These are phyloP conservation scores for Linderina pennispora DNA, from an alignment of 192 early-diverging fungal genomes.

Conservation along the genomic window DNA sequence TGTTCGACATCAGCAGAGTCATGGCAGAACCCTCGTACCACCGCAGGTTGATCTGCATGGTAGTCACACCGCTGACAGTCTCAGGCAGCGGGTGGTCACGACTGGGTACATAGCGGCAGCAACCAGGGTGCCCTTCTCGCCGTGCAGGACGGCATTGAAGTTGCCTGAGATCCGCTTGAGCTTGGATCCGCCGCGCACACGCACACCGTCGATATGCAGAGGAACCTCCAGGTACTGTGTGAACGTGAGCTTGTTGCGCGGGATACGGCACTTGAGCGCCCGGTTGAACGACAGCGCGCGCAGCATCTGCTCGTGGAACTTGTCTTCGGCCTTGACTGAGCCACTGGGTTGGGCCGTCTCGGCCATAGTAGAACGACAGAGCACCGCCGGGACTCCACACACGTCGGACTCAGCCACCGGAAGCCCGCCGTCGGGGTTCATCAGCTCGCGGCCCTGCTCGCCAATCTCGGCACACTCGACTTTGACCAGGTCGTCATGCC, in stretches of 20 bases:
- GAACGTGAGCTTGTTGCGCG: conserved; percentile 8
- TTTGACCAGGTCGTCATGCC: conserved; percentile 14
- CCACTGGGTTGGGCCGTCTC: conserved; percentile 30
- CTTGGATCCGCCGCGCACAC: not conserved
- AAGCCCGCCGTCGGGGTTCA: not conserved
- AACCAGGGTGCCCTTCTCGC: conserved; percentile 14
- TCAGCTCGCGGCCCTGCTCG: conserved; percentile 5
- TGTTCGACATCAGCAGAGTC: conserved; percentile 34
- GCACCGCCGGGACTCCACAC: conserved; percentile 23
- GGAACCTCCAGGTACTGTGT: conserved; percentile 15
- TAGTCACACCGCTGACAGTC: conserved; percentile 29
- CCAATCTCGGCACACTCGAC: conserved; percentile 20
- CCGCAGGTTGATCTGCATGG: conserved; percentile 30
- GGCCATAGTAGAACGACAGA: conserved; percentile 26
- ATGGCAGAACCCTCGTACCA: conserved; percentile 39
- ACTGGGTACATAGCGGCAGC: conserved; percentile 35
- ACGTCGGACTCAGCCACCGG: conserved; percentile 19
- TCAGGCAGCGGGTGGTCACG: conserved; percentile 24
- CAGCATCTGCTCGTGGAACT: conserved; percentile 19
- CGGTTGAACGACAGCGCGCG: not conserved
- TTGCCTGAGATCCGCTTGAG: conserved; percentile 19
- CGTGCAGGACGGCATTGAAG: conserved; percentile 36
- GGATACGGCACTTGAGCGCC: conserved; percentile 26
- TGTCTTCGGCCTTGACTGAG: conserved; percentile 19
- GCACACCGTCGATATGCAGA: conserved; percentile 5